Percentiles rank a stretch among this genome's conserved stretches.
phyloP scores from a whole-genome alignment of 495 filamentous ascomycete genomes.

The Oleoguttula mirabilis region DNA sequence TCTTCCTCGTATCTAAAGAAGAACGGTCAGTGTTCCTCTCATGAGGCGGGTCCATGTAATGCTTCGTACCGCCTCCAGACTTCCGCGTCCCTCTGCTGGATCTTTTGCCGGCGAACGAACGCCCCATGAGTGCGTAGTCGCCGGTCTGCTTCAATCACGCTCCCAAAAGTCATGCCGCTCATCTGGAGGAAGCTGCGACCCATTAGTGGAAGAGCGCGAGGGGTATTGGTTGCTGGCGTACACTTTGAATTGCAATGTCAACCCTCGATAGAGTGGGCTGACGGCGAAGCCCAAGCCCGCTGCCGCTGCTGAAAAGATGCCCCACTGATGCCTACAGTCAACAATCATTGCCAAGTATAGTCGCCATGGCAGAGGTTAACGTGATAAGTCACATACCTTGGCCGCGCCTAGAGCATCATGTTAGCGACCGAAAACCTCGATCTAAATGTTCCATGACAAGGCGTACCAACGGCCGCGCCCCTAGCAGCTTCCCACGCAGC shows the following conservation, averaged over 20 bases:
- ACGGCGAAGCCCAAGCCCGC: slow-evolving; percentile 44
- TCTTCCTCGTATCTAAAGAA: slow-evolving; percentile 1
- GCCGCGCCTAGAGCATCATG: too few species aligned
- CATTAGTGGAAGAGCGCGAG: too few species aligned
- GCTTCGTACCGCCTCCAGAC: slow-evolving; percentile 41
- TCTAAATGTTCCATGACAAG: too few species aligned
- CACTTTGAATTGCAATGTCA: slow-evolving; percentile 87
- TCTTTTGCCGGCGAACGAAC: slow-evolving; percentile 49
- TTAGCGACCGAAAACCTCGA: too few species aligned
- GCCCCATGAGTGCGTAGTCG: slow-evolving; percentile 58
- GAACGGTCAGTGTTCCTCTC: too few species aligned
- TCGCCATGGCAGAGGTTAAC: neutral
- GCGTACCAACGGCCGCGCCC: slow-evolving; percentile 44
- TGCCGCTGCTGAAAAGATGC: slow-evolving; percentile 43
- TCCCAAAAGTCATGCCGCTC: slow-evolving; percentile 74
- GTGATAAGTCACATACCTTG: slow-evolving; percentile 33
- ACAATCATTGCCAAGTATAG: neutral
- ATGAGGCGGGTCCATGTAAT: too few species aligned
- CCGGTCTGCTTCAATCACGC: slow-evolving; percentile 72
- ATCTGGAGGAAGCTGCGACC: slow-evolving; percentile 74
- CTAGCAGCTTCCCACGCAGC: slow-evolving; percentile 51
- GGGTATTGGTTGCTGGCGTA: slow-evolving; percentile 33
- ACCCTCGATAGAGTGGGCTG: slow-evolving; percentile 63
- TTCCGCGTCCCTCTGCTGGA: slow-evolving; percentile 48
- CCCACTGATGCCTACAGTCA: slow-evolving; percentile 46